Evolutionary conservation across 2,329 filamentous ascomycete species (phyloP).

Genomic region (Pseudogymnoascus sp.): DNA sequence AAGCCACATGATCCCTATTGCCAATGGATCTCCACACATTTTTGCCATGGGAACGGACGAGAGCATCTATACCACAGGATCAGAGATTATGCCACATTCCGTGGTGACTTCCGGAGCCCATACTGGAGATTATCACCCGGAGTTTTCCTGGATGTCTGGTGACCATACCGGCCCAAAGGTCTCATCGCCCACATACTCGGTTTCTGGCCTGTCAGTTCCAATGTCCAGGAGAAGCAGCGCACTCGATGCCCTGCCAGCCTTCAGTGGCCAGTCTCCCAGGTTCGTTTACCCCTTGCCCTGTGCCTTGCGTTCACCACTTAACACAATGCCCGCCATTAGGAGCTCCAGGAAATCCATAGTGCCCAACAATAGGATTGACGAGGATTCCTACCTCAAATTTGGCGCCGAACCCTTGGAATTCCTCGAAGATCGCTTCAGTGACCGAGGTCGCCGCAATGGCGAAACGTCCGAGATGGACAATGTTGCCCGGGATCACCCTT

Average conservation of each 20-base stretch:
- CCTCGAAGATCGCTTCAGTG: constrained; percentile 23
- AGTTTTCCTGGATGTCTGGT: constrained; percentile 24
- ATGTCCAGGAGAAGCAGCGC: constrained; percentile 24
- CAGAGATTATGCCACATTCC: constrained; percentile 13
- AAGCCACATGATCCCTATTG: constrained; percentile 17
- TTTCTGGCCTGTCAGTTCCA: constrained; percentile 10
- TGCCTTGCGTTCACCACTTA: constrained; percentile 17
- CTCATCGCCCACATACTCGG: constrained; percentile 22
- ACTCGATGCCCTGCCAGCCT: constrained; percentile 23
- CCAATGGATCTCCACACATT: constrained; percentile 10
- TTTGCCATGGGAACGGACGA: constrained; percentile 8
- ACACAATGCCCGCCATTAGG: constrained; percentile 25
- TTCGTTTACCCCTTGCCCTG: constrained; percentile 19
- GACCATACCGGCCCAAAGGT: constrained; percentile 16
- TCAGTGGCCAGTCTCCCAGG: constrained; percentile 26
- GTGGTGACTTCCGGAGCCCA: constrained; percentile 11
- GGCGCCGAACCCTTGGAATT: constrained; percentile 21
- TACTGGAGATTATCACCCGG: constrained; percentile 15
- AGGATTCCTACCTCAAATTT: constrained; percentile 24
- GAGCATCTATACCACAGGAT: constrained; percentile 15
- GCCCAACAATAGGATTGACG: constrained; percentile 25
- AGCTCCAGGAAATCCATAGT: constrained; percentile 21
- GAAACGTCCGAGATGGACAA: constrained; percentile 29
- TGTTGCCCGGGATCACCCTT: constrained; percentile 53
- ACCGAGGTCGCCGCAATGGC: constrained; percentile 21